Percentiles rank a stretch among this genome's conserved stretches.
Conservation (phyloP, 768 basidiomycete genomes). For the Kwoniella sp. region DNA sequence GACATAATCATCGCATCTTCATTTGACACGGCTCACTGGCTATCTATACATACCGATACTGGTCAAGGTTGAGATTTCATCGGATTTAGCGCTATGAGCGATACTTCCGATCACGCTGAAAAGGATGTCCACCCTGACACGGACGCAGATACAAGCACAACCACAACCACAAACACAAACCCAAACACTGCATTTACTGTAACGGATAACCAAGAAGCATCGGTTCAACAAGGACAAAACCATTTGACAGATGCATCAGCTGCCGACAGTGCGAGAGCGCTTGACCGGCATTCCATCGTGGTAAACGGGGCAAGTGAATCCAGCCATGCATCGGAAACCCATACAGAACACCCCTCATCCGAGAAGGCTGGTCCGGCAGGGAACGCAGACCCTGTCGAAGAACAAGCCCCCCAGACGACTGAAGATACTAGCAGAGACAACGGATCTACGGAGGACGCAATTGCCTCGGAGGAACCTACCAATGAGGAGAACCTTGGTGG, state of each 20-base stretch:
- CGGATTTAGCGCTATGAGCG: conserved; percentile 30
- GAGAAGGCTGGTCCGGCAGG: neutral
- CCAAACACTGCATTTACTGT: too few species aligned
- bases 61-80: neutral
- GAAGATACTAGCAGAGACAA: neutral
- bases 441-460: neutral
- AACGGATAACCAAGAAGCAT: neutral
- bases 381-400: too few species aligned
- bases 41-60: neutral
- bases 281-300: too few species aligned
- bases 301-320: neutral
- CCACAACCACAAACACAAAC: conserved; percentile 4
- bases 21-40: neutral
- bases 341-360: neutral
- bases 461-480: neutral
- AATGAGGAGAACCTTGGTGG: conserved; percentile 4
- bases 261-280: too few species aligned
- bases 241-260: too few species aligned
- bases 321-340: neutral
- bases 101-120: conserved; percentile 20
- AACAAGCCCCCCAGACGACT: too few species aligned
- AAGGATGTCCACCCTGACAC: conserved; percentile 18
- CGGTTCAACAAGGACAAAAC: too few species aligned
- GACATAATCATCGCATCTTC: neutral
- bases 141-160: neutral